Percentiles rank a stretch among this genome's conserved stretches.
These are phyloP conservation scores for Chalciporus sp. DNA, from an alignment of 1,284 basidiomycete species.

Conservation along the genomic window DNA sequence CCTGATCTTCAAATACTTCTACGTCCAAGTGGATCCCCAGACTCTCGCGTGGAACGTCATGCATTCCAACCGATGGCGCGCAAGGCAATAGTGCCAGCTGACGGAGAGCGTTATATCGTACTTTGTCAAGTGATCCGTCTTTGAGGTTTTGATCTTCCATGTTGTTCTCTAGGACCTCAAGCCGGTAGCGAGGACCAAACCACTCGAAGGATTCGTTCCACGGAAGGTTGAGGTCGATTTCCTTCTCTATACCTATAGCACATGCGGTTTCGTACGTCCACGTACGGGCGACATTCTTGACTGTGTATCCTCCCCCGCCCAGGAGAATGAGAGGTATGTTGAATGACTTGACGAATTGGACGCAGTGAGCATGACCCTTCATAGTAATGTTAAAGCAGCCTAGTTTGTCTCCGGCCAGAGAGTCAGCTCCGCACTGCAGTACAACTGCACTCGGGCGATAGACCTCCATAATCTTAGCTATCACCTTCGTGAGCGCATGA, in stretches of 20 bases:
- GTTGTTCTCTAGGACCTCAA: constrained; percentile 90
- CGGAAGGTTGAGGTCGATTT: constrained; percentile 82
- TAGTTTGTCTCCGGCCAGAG: constrained; percentile 92
- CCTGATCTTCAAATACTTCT: constrained; percentile 34
- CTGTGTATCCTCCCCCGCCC: constrained; percentile 96
- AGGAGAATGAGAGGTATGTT: constrained; percentile 90
- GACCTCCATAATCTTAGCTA: constrained; percentile 88
- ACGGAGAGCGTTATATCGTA: constrained; percentile 80
- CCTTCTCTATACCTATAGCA: constrained; percentile 80
- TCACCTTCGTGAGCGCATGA: constrained; percentile 53
- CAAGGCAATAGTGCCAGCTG: constrained; percentile 78
- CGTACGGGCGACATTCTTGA: constrained; percentile 92
- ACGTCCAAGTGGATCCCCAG: constrained; percentile 66
- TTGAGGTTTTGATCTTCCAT: constrained; percentile 93
- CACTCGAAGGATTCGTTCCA: constrained; percentile 98
- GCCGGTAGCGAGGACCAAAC: constrained; percentile 94
- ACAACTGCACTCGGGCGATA: constrained; percentile 90
- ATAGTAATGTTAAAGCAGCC: constrained; percentile 97
- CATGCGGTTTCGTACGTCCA: constrained; percentile 99
- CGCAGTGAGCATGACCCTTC: constrained; percentile 92
- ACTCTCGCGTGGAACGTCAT: constrained; percentile 75
- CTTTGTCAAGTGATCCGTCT: constrained; percentile 79
- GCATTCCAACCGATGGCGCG: constrained; percentile 89
- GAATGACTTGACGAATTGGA: constrained; percentile 83
- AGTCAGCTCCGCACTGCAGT: constrained; percentile 96